Base-by-base conservation (phyloP, 2,329 filamentous ascomycete species). In the Epichloe festucae region DNA sequence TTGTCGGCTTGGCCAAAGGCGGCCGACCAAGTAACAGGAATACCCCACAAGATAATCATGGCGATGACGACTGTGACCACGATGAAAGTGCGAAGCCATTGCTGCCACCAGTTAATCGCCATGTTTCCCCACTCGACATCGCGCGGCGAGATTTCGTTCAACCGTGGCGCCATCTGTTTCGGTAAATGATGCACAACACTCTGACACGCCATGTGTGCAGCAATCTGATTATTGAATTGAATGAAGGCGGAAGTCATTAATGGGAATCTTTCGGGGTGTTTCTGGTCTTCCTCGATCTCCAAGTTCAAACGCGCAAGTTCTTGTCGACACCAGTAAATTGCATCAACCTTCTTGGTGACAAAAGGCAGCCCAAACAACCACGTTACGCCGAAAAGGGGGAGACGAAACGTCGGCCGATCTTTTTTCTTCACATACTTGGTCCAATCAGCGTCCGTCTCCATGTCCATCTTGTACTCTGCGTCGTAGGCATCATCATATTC, bases 61-160 rank as follows among this genome's bases (percentile, higher is more conserved):
- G 75, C 86, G 38, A 75, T 66, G 7, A 95, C 83, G 23, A 85
- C 59, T 7, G 71, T 67, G 34, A 88, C 70, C 11, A 91, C 84
- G 8, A 84, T 64, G 38, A 73, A 77, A 2, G 82, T 82, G 31
- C 89, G 80, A 34, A 89, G 62, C 75, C 91, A 95, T 52, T 84
- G 79, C 56, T 91, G 84, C 89, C 90, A 97, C 91, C 93, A 97
- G 51, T 78, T 82, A 59, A 96, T 85, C 0, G 89, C 90, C 84
- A 98, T 91, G 63, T 98, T 98, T 57, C 94, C 88, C 93, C 93
- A 98, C 41, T 94, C 77, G 8, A 98, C 89, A 63, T 97, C 90
- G 43, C 84, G 84, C 0, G 93, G 93, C 6, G 89, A 89, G 46
- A 98, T 89, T 64, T 98, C 93, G n/a, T 95, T 86, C 41, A 87